Base-by-base conservation (phyloP, 1,139 yeast genomes). In the Citeromyces hawaiiensis region DNA sequence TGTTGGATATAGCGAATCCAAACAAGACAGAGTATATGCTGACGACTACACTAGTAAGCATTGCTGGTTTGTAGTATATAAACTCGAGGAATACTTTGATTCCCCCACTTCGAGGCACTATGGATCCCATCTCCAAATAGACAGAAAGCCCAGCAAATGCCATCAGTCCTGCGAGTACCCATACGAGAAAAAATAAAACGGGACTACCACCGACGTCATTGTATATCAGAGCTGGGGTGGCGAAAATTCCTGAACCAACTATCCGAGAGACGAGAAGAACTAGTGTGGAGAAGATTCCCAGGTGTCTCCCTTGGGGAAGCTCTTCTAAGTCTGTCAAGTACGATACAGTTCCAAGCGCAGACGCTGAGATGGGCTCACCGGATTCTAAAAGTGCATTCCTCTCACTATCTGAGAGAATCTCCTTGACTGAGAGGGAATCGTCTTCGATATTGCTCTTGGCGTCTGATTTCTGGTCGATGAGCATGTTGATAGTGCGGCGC, bases 231-330 rank as follows among this genome's bases (percentile, higher is more conserved):
- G 83, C 70, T 0, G 88, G 79, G 1, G 79, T 73, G 13, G 86
- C 79, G 58, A 81, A 78, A 14, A 81, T 80, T 0, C 91, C 91
- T 1, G 86, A 76, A 0, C 91, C 91, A n/a, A 81, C 63, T 36
- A 81, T 80, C 44, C 87, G 60, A 18, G 83, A 74, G 3, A 81
- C 67, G 48, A 78, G 76, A 43, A 79, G 55, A 40, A 78, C 68
- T 38, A 77, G 66, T 0, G 83, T 78, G 4, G 86, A 76, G 48
- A 70, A 78, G 2, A 77, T 53, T 0, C 88, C 88, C 44, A 81
- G 54, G 54, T 81, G 87, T 29, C 91, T 61, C 1, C 91, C 88
- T 46, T 77, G 86, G 0, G 88, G 88, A 1, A 77, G 67, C 25
- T 79, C 86, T 44, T 59, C 66, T 7, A 52, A 48, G n/a, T 47